These are phyloP conservation scores for Dipteronia dyeriana DNA, from an alignment of 345 rosid genomes.

Conservation along the genomic window DNA sequence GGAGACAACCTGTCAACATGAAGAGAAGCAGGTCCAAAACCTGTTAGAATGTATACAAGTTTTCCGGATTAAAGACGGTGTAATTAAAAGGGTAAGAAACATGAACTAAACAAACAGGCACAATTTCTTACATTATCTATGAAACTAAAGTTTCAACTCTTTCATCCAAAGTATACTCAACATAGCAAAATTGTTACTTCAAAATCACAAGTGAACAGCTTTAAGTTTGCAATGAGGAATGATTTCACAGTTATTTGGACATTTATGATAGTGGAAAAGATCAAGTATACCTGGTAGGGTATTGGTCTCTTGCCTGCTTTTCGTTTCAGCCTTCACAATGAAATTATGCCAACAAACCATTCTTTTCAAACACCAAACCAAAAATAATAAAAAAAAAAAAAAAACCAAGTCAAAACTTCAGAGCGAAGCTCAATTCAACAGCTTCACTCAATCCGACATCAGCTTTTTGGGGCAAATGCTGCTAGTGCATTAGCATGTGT, in stretches of 20 bases:
- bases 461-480: slow-evolving; percentile 65
- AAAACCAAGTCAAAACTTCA: not conserved
- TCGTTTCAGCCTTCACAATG: slow-evolving; percentile 10
- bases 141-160: not conserved
- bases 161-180: not conserved
- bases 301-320: not conserved
- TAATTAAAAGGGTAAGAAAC: not conserved
- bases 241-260: not conserved
- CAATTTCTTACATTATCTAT: not conserved
- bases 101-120: not conserved
- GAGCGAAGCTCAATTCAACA: not conserved
- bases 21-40: not conserved
- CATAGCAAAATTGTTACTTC: not conserved
- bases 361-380: slow-evolving; percentile 1
- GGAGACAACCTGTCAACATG: not conserved
- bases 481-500: slow-evolving; percentile 84
- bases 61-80: not conserved
- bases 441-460: slow-evolving; percentile 21
- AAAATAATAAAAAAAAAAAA: not conserved
- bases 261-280: not conserved
- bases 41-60: not conserved
- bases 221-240: not conserved
- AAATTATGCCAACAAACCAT: not conserved
- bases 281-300: slow-evolving; percentile 17
- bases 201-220: not conserved